Base-by-base conservation (phyloP, 75 land plant species). In the Pinus taeda region DNA sequence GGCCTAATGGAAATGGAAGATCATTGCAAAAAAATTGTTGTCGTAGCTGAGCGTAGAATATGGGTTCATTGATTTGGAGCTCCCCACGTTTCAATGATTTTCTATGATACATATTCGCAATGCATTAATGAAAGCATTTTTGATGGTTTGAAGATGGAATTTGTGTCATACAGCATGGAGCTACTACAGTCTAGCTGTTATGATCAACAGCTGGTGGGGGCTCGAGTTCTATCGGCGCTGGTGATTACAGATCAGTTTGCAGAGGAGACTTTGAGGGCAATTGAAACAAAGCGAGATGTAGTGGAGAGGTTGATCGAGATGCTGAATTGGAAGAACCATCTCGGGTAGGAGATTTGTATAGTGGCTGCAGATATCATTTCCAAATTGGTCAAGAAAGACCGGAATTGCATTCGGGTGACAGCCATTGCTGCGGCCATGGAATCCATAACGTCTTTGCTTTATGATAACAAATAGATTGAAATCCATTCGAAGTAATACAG, bases 251-350 rank as follows among this genome's bases (percentile, higher is more conserved):
- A 15, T 58, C 20, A 15, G 20, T 58, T 58, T 18, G 4, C 15
- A 58, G 20, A 58, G 4, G 59, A 58, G 39, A 65, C 39, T 5
- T 29, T 30, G 37, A 36, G 69, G 59, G 4, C 18, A 15, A 58
- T 58, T 20, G 59, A 20, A 58, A 58, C 59, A 4, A 33, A 30
- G 39, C 69, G 15, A 13, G 72, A 79, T 1, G 84, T 77, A 13
- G 83, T 91, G 8, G 98, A 95, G 77, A 77, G 89, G 26, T 76
- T 95, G 60, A 83, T 95, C 9, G 98, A 95, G 74, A 95, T 95
- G 92, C 78, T 93, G 69, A 89, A 90, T 57, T 95, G 98, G 98
- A 87, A 87, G 75, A 85, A 83, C n/a, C 78, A 75, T 0, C 59
- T 76, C 21, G 93, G 93, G 61, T 86, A 88, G 56, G 89, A 91